Percentiles rank a stretch among this genome's conserved stretches.
These are phyloP conservation scores for Phaeosphaeria sp. DNA, from an alignment of 2,329 filamentous ascomycete genomes.

Conservation along the genomic window DNA sequence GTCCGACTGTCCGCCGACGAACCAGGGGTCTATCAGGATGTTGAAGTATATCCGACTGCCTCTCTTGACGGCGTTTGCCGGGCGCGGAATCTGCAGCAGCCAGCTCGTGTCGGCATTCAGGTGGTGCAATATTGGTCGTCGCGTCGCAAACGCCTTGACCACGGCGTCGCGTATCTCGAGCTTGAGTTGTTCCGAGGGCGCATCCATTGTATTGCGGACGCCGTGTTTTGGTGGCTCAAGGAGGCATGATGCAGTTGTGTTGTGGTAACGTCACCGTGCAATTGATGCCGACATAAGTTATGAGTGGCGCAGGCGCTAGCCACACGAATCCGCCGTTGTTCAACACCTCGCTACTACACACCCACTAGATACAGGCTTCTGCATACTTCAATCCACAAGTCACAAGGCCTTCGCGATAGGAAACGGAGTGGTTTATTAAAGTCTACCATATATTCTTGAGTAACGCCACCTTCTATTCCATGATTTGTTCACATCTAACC, in stretches of 20 bases:
- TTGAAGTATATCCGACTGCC: constrained; percentile 65
- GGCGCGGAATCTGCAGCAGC: constrained; percentile 69
- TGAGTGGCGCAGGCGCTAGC: constrained; percentile 1
- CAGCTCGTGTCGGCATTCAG: constrained; percentile 73
- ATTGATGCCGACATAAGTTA: neutral
- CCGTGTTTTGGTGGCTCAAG: constrained; percentile 16
- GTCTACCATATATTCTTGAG: neutral
- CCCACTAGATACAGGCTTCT: no score
- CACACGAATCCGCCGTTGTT: no score
- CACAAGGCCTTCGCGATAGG: no score
- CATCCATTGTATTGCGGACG: constrained; percentile 36
- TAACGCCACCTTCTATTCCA: neutral
- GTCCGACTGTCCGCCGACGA: constrained; percentile 68
- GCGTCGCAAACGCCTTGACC: constrained; percentile 49
- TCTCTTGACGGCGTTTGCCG: constrained; percentile 51
- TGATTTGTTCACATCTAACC: neutral
- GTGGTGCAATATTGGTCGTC: constrained; percentile 65
- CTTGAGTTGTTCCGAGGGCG: constrained; percentile 50
- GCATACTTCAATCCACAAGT: no score
- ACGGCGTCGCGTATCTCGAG: constrained; percentile 52
- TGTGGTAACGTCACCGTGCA: neutral
- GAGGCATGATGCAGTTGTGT: constrained; percentile 25
- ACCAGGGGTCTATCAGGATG: constrained; percentile 71
- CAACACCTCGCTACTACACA: no score
- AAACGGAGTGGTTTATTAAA: no score